Conservation (phyloP, 2,329 filamentous ascomycete species). For the Cordyceps fumosorosea region DNA sequence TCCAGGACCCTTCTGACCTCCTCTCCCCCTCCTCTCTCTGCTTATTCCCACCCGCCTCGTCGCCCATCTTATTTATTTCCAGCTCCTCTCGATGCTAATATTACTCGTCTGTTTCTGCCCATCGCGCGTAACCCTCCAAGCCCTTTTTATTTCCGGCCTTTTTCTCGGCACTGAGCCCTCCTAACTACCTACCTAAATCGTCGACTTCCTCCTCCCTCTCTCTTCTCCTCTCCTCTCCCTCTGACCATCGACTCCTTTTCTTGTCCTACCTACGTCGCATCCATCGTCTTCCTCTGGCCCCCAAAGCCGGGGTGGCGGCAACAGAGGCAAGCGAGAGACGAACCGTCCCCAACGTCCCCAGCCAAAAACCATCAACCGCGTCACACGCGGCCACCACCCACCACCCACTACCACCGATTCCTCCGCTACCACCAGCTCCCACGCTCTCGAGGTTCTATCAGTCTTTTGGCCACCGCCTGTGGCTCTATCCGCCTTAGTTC, state of each 20-base stretch:
- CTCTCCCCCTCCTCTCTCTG: not conserved
- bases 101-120: constrained; percentile 5
- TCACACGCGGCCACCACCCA: constrained; percentile 1
- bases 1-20: not conserved
- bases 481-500: not conserved
- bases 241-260: not conserved
- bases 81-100: constrained; percentile 11
- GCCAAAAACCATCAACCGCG: constrained; percentile 2
- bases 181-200: not conserved
- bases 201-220: not conserved
- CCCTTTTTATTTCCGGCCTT: constrained; percentile 9
- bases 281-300: not conserved
- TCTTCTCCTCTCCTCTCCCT: not conserved
- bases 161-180: constrained; percentile 1
- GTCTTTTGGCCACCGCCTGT: not conserved
- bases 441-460: not conserved
- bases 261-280: not conserved
- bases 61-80: constrained; percentile 13
- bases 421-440: not conserved
- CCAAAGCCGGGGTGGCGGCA: constrained; percentile 3
- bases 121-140: constrained; percentile 7
- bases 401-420: not conserved
- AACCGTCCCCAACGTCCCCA: constrained; percentile 1
- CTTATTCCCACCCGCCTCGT: constrained; percentile 13
- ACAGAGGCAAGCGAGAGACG: not conserved